Percentiles rank a stretch among this genome's conserved stretches.
These are phyloP conservation scores for Diplogelasinospora grovesii DNA, from an alignment of 495 filamentous ascomycete genomes.

Conservation along the genomic window DNA sequence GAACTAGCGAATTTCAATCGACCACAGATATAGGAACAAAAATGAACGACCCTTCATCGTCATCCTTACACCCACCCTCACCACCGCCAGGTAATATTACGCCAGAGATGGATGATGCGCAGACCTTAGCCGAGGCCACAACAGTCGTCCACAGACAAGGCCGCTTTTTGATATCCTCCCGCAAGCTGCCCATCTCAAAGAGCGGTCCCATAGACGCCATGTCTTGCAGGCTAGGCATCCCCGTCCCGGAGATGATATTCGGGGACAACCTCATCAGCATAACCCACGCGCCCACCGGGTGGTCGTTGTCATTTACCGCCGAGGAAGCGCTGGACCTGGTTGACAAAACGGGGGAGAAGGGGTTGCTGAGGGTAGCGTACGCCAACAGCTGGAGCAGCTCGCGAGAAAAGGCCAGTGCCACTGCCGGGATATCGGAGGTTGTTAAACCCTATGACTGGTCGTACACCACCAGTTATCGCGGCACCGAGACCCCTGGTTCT, in stretches of 20 bases:
- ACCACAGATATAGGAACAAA: too few relatives aligned
- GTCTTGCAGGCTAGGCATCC: conserved; percentile 67
- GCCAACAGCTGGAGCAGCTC: conserved; percentile 83
- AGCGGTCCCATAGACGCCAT: conserved; percentile 84
- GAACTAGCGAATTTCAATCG: too few relatives aligned
- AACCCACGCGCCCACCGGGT: conserved; percentile 59
- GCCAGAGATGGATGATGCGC: too few relatives aligned
- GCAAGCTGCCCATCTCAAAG: conserved; percentile 89
- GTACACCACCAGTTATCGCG: conserved; percentile 80
- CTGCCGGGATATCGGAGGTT: conserved; percentile 85
- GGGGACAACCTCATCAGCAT: conserved; percentile 82
- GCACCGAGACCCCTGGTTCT: conserved; percentile 40
- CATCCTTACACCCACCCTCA: background rate
- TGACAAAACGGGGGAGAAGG: conserved; percentile 78
- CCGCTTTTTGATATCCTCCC: conserved; percentile 64
- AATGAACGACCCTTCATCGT: too few relatives aligned
- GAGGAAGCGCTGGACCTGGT: conserved; percentile 81
- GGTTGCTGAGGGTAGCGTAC: conserved; percentile 93
- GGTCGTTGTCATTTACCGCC: conserved; percentile 74
- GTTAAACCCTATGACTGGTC: conserved; percentile 98
- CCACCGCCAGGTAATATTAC: too few relatives aligned
- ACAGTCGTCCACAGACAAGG: conserved; percentile 45
- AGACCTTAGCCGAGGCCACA: conserved; percentile 33
- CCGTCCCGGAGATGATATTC: conserved; percentile 97
- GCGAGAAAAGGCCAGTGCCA: conserved; percentile 74